phyloP scores from a whole-genome alignment of 2,329 filamentous ascomycete species.

The Fusarium sp. region DNA sequence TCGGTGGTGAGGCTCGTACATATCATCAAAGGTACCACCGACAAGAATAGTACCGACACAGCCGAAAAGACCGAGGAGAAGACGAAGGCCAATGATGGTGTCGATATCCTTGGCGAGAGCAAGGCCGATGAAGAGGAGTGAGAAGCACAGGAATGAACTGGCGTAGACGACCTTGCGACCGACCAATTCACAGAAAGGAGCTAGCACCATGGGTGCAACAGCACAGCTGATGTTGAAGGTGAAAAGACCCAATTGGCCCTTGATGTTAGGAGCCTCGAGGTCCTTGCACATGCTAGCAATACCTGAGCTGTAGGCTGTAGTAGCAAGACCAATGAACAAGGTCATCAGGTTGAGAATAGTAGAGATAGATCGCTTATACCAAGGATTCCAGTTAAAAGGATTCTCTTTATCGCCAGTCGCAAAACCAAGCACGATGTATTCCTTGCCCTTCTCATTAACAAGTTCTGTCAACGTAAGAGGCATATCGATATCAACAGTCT shows the following conservation, averaged over 20 bases:
- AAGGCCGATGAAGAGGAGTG: slow-evolving; percentile 31
- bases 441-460: slow-evolving; percentile 28
- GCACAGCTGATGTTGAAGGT: slow-evolving; percentile 37
- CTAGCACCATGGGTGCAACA: slow-evolving; percentile 29
- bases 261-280: slow-evolving; percentile 25
- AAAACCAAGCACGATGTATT: slow-evolving; percentile 33
- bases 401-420: slow-evolving; percentile 35
- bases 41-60: slow-evolving; percentile 37
- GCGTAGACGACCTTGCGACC: slow-evolving; percentile 35
- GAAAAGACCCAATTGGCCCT: slow-evolving; percentile 33
- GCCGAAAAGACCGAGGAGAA: slow-evolving; percentile 33
- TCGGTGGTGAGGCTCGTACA: slow-evolving; percentile 36
- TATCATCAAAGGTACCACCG: slow-evolving; percentile 36
- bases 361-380: slow-evolving; percentile 35
- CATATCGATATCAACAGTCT: slow-evolving; percentile 32
- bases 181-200: slow-evolving; percentile 32
- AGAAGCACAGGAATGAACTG: slow-evolving; percentile 30
- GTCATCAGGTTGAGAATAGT: slow-evolving; percentile 38
- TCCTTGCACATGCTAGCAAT: slow-evolving; percentile 30
- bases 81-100: slow-evolving; percentile 33
- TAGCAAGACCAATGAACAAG: slow-evolving; percentile 33
- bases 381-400: slow-evolving; percentile 36
- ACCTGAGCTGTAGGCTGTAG: slow-evolving; percentile 33
- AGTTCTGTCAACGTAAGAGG: slow-evolving; percentile 30
- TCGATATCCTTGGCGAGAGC: slow-evolving; percentile 31